Evolutionary conservation across 129 eudicot genomes (phyloP), one percentile per base, ranked within the genome.

Genomic region (Tanacetum coccineum): DNA sequence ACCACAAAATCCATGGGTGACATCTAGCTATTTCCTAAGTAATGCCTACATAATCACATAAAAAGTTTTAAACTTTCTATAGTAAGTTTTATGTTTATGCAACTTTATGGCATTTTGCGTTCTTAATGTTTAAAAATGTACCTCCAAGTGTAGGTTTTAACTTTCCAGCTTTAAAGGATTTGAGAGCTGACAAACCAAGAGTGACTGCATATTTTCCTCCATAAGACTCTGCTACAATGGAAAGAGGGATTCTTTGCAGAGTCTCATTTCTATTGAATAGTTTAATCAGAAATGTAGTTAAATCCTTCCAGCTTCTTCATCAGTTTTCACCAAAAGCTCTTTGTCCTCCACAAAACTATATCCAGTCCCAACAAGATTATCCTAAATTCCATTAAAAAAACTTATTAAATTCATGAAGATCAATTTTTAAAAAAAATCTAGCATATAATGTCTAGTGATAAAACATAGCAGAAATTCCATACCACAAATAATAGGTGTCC

Each of bases 281-380:
- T 21, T 71, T 68, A 53, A 66, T 81, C 32, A 81, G 58, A 67
- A 78, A 46, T 20, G 59, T 75, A 11, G 81, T 78, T 70, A 81
- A 77, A 78, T 81, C 89, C 62, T 60, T 42, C 77, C 86, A 61
- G 89, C 79, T 70, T 84, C 86, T 48, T 62, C 89, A 71, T 84
- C 89, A 11, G 69, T 78, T 53, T 52, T 84, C 65, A 81, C 89
- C 26, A 74, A 70, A 47, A 70, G 61, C 57, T 68, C 61, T 54
- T 71, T 54, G 39, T 84, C 80, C 51, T 84, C 89, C 66, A 81
- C 73, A 65, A 74, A 84, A 74, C 89, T 84, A 63, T 70, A 84
- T 22, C 89, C 89, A 13, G 83, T 81, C 46, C 89, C 89, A 63
- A 84, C 89, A 44, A 86, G 89, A 81, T 68, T 84, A 68, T 84